Conservation (phyloP, 2,329 filamentous ascomycete species). For the Mycosphaerelloides madeirae region DNA sequence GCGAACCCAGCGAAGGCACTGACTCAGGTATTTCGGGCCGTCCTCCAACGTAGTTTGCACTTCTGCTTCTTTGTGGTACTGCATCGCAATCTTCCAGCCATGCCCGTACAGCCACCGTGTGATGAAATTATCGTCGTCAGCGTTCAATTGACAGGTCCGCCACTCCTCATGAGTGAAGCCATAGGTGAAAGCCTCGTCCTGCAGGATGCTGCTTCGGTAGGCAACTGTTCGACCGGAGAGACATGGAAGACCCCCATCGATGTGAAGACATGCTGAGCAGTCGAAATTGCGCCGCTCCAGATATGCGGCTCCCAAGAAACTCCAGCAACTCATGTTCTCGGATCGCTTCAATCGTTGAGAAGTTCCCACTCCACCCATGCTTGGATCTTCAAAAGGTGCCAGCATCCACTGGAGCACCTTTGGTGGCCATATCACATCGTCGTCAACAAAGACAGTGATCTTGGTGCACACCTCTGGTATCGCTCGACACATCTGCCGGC, state of each 20-base stretch:
- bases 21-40: constrained; percentile 81
- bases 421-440: constrained; percentile 88
- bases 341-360: constrained; percentile 79
- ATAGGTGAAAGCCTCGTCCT: constrained; percentile 77
- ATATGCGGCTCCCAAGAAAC: constrained; percentile 87
- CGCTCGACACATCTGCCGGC: constrained; percentile 85
- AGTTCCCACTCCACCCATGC: constrained; percentile 85
- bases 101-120: constrained; percentile 92
- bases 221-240: constrained; percentile 92
- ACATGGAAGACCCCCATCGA: constrained; percentile 93
- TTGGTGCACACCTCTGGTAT: constrained; percentile 77
- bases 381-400: constrained; percentile 79
- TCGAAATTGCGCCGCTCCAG: constrained; percentile 94
- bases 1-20: constrained; percentile 90
- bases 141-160: constrained; percentile 83
- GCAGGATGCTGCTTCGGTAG: constrained; percentile 82
- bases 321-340: constrained; percentile 63
- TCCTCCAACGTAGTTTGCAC: constrained; percentile 91
- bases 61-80: constrained; percentile 86
- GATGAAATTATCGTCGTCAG: constrained; percentile 97
- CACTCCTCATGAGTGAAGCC: constrained; percentile 90
- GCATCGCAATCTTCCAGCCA: constrained; percentile 90
- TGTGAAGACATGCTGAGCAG: constrained; percentile 89
- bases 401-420: constrained; percentile 87
- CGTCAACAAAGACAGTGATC: constrained; percentile 90